Conservation (phyloP, 2,329 filamentous ascomycete genomes). For the Colletotrichum scovillei region DNA sequence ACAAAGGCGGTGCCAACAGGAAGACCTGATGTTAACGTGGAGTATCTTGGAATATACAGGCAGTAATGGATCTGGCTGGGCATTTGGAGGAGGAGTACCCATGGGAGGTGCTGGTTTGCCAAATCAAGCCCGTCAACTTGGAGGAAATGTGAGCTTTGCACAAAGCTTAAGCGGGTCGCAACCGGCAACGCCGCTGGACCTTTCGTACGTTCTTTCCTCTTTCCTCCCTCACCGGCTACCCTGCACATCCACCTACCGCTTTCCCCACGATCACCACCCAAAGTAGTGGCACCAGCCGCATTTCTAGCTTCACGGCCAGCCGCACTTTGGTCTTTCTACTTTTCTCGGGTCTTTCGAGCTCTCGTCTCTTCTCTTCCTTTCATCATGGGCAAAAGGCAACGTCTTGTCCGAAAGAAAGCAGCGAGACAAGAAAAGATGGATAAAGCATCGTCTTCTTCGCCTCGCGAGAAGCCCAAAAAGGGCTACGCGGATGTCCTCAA, state of each 20-base stretch:
- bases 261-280: neutral
- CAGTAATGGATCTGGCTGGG: constrained; percentile 68
- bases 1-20: constrained; percentile 21
- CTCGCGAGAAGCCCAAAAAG: constrained; percentile 29
- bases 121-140: constrained; percentile 64
- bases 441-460: neutral
- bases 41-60: constrained; percentile 46
- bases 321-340: neutral
- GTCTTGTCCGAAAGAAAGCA: constrained; percentile 19
- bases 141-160: constrained; percentile 73
- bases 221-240: constrained; percentile 3
- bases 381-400: constrained; percentile 30
- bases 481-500: constrained; percentile 47
- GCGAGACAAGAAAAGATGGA: constrained; percentile 20
- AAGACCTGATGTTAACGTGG: constrained; percentile 39
- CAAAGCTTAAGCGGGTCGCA: constrained; percentile 74
- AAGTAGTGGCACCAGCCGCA: neutral
- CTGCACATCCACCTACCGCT: neutral
- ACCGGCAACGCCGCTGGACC: constrained; percentile 70
- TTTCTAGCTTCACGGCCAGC: neutral
- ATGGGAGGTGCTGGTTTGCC: constrained; percentile 68
- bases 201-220: constrained; percentile 66
- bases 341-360: neutral
- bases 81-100: constrained; percentile 70
- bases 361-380: neutral